Base-by-base conservation (phyloP, 176 grass and related monocot genomes). In the Ampelocalamus luodianensis region DNA sequence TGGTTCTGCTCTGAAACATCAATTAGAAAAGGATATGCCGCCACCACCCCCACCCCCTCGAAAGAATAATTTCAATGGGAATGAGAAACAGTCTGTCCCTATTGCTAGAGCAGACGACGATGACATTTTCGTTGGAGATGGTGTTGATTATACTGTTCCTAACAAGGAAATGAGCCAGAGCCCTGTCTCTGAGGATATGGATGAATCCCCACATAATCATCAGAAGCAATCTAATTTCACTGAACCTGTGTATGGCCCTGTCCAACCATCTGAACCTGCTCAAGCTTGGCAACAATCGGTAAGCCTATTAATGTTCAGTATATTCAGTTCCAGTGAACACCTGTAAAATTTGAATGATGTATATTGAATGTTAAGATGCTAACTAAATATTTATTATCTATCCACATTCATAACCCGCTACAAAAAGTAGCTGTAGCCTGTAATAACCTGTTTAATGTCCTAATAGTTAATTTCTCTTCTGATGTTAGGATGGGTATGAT, bases 101-200 rank as follows among this genome's bases (percentile, higher is more conserved):
- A n/a, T 85, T 88, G 68, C 71, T 85, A 93, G 91, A 89, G 42
- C 76, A 64, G 90, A 92, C 22, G 93, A 90, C 8, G 89, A 98
- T 49, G 96, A 98, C 72, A 98, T 98, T 87, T 98, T 98, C 49
- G 15, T 95, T 53, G 90, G 96, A 77, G 96, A 95, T 85, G 93
- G 96, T 72, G 79, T 94, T 78, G 91, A 95, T 14, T 98, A 98
- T 83, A 42, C 75, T 77, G 65, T 98, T 85, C 96, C 93, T 82
- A 92, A 77, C 74, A 98, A 98, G 77, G 93, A 95, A 72, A 89
- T 90, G 89, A 92, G 90, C 37, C 83, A 77, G 71, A 98, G 96
- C 77, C 96, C 91, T 26, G 74, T 94, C 81, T 90, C 91, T 27
- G 96, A 95, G 56, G 96, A 95, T 80, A 98, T 95, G 93, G 93